Evolutionary conservation across 1,284 basidiomycete genomes (phyloP).

Genomic region (Tausonia pullulans): DNA sequence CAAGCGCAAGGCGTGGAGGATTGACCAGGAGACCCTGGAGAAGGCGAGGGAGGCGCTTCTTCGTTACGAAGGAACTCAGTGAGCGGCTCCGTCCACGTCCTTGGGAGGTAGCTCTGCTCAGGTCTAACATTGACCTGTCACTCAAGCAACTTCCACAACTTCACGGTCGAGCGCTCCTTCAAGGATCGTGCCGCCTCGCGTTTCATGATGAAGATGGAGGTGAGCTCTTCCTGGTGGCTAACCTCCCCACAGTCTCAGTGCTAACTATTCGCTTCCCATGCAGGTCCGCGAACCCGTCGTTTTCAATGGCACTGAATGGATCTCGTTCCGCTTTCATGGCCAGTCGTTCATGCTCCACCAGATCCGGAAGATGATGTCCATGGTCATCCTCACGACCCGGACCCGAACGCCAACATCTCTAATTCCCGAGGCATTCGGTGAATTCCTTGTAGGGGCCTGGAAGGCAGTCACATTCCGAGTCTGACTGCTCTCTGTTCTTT

Average conservation of each 20-base stretch:
- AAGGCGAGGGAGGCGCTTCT: slow-evolving; percentile 47
- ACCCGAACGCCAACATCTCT: slow-evolving; percentile 61
- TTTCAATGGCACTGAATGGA: slow-evolving; percentile 88
- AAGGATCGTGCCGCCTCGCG: slow-evolving; percentile 68
- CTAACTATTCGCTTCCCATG: slow-evolving; percentile 12
- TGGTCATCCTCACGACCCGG: slow-evolving; percentile 65
- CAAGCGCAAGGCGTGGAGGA: slow-evolving; percentile 58
- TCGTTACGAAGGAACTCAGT: slow-evolving; percentile 55
- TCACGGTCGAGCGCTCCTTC: slow-evolving; percentile 80
- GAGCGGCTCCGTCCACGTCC: slow-evolving; percentile 11
- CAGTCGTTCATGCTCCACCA: slow-evolving; percentile 96
- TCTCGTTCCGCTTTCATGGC: slow-evolving; percentile 84
- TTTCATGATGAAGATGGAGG: slow-evolving; percentile 75
- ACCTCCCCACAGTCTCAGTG: not conserved
- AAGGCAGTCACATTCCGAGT: not conserved
- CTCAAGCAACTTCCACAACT: slow-evolving; percentile 94
- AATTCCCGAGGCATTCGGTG: slow-evolving; percentile 47
- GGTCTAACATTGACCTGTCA: not conserved
- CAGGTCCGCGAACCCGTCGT: slow-evolving; percentile 68
- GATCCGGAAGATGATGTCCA: slow-evolving; percentile 82
- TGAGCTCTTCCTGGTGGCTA: slow-evolving; percentile 29
- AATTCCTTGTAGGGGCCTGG: not conserved
- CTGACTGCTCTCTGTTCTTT: not conserved
- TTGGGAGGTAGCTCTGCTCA: not conserved
- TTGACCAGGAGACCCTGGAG: slow-evolving; percentile 45